Evolutionary conservation across 2,329 filamentous ascomycete species (phyloP).

Genomic region (Mycocentrospora acerina): DNA sequence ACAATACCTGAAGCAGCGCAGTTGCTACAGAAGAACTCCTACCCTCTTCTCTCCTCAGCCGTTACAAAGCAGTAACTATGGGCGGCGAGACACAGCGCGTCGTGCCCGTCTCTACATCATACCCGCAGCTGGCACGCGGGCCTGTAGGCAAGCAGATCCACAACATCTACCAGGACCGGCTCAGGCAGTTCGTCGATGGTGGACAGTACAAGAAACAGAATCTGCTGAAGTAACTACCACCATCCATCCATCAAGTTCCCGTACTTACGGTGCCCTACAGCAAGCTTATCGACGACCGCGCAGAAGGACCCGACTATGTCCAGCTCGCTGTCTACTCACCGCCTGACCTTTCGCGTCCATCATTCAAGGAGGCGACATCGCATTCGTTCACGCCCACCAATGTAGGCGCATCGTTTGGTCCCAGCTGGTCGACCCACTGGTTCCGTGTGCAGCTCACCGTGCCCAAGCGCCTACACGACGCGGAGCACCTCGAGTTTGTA

Average conservation of each 20-base stretch:
- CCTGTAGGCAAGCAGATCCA: conserved; percentile 60
- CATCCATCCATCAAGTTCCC: background rate
- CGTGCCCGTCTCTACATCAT: conserved; percentile 26
- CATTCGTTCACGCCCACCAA: conserved; percentile 74
- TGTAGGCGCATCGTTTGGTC: conserved; percentile 80
- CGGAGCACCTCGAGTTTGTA: conserved; percentile 87
- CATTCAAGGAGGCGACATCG: conserved; percentile 79
- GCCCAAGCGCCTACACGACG: conserved; percentile 69
- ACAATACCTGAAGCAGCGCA: too few relatives aligned
- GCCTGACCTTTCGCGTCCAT: conserved; percentile 74
- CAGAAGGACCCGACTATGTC: conserved; percentile 72
- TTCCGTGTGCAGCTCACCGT: conserved; percentile 82
- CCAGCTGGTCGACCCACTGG: conserved; percentile 98
- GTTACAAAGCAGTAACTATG: conserved; percentile 30
- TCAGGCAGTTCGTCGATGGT: conserved; percentile 74
- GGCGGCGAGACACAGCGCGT: conserved; percentile 38
- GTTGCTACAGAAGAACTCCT: too few relatives aligned
- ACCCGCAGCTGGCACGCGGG: conserved; percentile 38
- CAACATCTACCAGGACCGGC: conserved; percentile 80
- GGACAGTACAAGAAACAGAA: conserved; percentile 74
- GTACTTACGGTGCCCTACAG: conserved; percentile 39
- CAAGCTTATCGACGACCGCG: conserved; percentile 70
- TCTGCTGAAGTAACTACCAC: conserved; percentile 62
- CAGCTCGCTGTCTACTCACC: conserved; percentile 86
- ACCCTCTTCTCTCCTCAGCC: too few relatives aligned